These are phyloP conservation scores for Petunia secreta DNA, from an alignment of 257 asterid species.

Conservation along the genomic window DNA sequence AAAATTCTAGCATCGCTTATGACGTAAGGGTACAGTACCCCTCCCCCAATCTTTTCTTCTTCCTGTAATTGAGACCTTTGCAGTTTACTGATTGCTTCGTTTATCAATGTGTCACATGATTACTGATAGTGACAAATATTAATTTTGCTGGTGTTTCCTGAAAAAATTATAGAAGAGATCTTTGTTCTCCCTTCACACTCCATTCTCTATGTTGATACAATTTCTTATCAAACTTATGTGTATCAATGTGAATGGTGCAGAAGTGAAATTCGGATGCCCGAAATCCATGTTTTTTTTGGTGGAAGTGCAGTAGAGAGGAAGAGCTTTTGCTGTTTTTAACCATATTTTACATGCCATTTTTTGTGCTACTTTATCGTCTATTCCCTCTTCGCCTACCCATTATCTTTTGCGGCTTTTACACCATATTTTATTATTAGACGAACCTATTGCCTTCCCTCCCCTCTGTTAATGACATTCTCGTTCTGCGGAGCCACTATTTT, in stretches of 20 bases:
- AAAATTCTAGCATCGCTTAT: background rate
- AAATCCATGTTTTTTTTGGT: background rate
- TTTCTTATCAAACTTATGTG: background rate
- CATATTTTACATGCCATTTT: background rate
- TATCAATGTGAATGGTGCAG: background rate
- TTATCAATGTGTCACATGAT: constrained; percentile 18
- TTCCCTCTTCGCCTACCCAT: background rate
- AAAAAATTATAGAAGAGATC: constrained; percentile 1
- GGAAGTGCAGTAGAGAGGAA: constrained; percentile 6
- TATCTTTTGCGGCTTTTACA: background rate
- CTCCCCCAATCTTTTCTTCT: background rate
- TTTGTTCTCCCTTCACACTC: background rate
- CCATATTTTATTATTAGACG: background rate
- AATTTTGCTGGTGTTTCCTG: background rate
- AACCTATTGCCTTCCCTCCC: background rate
- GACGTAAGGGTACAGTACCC: background rate
- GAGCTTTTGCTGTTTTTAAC: background rate
- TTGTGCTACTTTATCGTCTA: constrained; percentile 1
- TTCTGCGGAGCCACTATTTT: background rate
- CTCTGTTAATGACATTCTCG: background rate
- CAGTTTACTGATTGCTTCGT: background rate
- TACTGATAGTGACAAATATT: constrained; percentile 14
- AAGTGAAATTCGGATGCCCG: constrained; percentile 12
- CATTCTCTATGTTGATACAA: constrained; percentile 14
- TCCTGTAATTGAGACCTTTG: constrained; percentile 1